These are phyloP conservation scores for Ophiosphaerella herpotricha DNA, from an alignment of 2,329 filamentous ascomycete genomes.

Conservation along the genomic window DNA sequence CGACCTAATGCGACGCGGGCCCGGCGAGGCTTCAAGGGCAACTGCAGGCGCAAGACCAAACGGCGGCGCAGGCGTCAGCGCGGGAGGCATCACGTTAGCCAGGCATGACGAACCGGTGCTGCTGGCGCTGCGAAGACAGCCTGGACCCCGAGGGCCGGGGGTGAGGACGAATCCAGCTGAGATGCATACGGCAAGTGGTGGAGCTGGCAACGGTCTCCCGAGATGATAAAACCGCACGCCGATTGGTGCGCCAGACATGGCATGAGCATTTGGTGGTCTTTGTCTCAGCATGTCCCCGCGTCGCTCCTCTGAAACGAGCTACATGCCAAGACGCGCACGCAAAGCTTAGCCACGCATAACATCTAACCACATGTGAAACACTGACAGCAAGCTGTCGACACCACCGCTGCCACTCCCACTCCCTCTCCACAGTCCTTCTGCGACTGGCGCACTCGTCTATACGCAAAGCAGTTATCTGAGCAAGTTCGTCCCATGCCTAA, in stretches of 20 bases:
- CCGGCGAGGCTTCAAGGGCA: conserved; percentile 37
- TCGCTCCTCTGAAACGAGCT: conserved; percentile 21
- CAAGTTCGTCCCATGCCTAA: not conserved
- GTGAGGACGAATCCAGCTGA: conserved; percentile 14
- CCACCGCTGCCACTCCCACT: not conserved
- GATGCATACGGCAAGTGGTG: conserved; percentile 3
- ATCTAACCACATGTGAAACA: conserved; percentile 25
- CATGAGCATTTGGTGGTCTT: not conserved
- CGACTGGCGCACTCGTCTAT: no score
- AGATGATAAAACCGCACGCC: conserved; percentile 23
- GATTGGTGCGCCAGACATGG: no score
- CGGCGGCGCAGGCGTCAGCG: conserved; percentile 8
- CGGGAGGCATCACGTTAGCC: conserved; percentile 8
- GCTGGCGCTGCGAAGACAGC: conserved; percentile 38
- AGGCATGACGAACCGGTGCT: conserved; percentile 33
- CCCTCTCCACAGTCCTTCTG: no score
- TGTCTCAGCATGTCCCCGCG: conserved; percentile 6
- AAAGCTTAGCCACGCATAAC: conserved; percentile 22
- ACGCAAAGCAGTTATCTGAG: not conserved
- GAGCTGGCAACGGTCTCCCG: conserved; percentile 39
- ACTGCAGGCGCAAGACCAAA: conserved; percentile 2
- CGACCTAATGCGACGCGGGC: conserved; percentile 69
- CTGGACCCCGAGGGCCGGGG: conserved; percentile 25
- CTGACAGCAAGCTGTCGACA: conserved; percentile 18
- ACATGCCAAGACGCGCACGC: conserved; percentile 20